A percentile compares a stretch with the other conserved stretches of the same genome.
These are phyloP conservation scores for Rhododendron williamsianum DNA, from an alignment of 148 eudicot species.

Conservation along the genomic window DNA sequence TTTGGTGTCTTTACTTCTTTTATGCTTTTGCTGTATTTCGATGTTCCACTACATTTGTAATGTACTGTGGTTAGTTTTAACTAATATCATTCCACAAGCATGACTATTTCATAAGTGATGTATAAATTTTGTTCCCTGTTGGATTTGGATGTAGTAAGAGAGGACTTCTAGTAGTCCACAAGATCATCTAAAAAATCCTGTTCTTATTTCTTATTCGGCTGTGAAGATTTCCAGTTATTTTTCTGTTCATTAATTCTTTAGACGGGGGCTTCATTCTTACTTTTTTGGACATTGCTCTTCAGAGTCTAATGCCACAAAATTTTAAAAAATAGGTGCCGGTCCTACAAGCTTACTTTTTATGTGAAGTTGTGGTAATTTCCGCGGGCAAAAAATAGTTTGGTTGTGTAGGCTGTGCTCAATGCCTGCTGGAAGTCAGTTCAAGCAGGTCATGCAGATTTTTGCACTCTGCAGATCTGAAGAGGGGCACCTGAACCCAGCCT, in stretches of 20 bases:
- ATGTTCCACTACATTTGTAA: not conserved
- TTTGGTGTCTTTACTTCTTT: not conserved
- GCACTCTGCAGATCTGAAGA: not conserved
- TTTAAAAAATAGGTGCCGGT: not conserved
- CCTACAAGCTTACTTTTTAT: not conserved
- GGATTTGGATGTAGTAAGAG: not conserved
- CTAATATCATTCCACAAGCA: not conserved
- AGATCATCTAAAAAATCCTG: not conserved
- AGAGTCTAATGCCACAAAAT: not conserved
- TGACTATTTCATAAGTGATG: not conserved
- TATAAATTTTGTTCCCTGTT: not conserved
- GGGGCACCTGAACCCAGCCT: not conserved
- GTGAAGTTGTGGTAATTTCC: not conserved
- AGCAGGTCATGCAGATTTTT: not conserved
- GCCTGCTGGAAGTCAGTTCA: not conserved
- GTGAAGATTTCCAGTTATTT: not conserved
- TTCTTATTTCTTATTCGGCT: not conserved
- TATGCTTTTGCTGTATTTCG: constrained; percentile 5
- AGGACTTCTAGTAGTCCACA: not conserved
- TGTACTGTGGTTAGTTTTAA: not conserved
- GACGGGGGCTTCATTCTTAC: not conserved
- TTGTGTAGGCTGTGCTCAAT: not conserved
- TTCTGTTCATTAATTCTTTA: not conserved
- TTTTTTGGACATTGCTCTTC: not conserved
- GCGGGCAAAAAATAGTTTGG: not conserved